Percentiles rank a stretch among this genome's conserved stretches.
Conservation (phyloP, 495 filamentous ascomycete species). For the Xylaria curta region DNA sequence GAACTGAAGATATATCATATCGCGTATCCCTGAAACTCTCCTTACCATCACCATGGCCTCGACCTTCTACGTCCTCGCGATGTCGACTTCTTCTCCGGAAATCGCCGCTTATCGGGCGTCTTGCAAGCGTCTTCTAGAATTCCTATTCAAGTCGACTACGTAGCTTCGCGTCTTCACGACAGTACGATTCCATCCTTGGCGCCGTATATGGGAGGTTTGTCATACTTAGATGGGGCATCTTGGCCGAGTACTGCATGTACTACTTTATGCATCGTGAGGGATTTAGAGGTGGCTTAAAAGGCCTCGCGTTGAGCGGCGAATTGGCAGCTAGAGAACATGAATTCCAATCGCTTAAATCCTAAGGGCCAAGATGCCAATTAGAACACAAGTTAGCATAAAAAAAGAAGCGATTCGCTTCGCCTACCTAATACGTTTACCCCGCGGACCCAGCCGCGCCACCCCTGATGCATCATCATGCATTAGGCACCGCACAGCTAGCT, state of each 20-base stretch:
- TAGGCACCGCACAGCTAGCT: background rate
- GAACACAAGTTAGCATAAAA: background rate
- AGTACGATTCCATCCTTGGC: background rate
- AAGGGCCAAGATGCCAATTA: background rate
- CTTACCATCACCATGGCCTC: too few species aligned
- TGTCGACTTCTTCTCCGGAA: background rate
- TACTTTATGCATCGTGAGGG: background rate
- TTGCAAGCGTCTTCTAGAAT: background rate
- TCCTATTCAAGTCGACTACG: background rate
- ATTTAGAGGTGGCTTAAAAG: background rate
- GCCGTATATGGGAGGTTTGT: background rate
- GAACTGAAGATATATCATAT: too few species aligned
- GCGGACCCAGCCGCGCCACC: slow-evolving; percentile 11
- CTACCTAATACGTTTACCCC: slow-evolving; percentile 24
- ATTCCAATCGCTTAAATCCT: background rate
- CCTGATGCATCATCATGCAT: slow-evolving; percentile 14
- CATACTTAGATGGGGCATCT: background rate
- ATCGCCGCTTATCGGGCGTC: background rate
- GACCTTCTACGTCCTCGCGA: background rate
- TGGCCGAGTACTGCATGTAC: background rate
- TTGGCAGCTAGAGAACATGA: background rate
- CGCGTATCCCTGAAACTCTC: too few species aligned
- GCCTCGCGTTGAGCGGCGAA: background rate
- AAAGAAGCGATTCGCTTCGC: slow-evolving; percentile 1
- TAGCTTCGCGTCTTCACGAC: background rate